Conservation (phyloP, 768 basidiomycete genomes). For the Mycena belliarum region DNA sequence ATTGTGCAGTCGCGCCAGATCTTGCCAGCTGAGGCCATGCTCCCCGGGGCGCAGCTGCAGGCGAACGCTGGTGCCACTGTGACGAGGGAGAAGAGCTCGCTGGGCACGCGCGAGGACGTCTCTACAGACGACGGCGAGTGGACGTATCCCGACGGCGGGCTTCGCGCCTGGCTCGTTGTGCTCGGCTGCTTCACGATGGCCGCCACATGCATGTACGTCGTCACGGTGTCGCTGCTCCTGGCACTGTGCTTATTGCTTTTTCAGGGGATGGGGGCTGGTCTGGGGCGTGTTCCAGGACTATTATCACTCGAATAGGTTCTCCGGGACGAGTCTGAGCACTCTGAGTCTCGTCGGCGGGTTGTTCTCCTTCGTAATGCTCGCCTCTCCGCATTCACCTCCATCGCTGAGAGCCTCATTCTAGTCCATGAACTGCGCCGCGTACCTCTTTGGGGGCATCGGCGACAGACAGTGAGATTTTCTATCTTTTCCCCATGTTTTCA, state of each 20-base stretch:
- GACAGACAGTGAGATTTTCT: constrained; percentile 30
- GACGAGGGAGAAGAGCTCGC: constrained; percentile 2
- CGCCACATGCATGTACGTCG: constrained; percentile 27
- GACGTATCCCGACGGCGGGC: constrained; percentile 32
- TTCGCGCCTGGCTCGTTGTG: constrained; percentile 33
- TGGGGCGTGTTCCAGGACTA: constrained; percentile 36
- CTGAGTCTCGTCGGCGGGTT: constrained; percentile 29
- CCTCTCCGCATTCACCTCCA: not conserved
- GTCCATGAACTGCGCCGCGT: constrained; percentile 29
- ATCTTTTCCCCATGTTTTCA: not conserved
- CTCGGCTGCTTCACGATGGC: constrained; percentile 32
- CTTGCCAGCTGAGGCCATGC: constrained; percentile 18
- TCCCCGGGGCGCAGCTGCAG: constrained; percentile 10
- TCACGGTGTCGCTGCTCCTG: not conserved
- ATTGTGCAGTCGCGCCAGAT: constrained; percentile 12
- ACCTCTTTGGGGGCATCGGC: constrained; percentile 33
- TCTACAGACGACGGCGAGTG: not conserved
- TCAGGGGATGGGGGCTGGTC: constrained; percentile 24
- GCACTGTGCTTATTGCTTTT: not conserved
- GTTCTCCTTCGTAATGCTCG: constrained; percentile 21
- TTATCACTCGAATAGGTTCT: constrained; percentile 27
- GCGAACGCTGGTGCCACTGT: not conserved
- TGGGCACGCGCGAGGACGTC: not conserved
- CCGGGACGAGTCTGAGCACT: constrained; percentile 19
- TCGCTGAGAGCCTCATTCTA: constrained; percentile 2